A percentile compares a stretch with the other conserved stretches of the same genome.
Conservation (phyloP, 331 rosid species). For the Spiraea crenata region DNA sequence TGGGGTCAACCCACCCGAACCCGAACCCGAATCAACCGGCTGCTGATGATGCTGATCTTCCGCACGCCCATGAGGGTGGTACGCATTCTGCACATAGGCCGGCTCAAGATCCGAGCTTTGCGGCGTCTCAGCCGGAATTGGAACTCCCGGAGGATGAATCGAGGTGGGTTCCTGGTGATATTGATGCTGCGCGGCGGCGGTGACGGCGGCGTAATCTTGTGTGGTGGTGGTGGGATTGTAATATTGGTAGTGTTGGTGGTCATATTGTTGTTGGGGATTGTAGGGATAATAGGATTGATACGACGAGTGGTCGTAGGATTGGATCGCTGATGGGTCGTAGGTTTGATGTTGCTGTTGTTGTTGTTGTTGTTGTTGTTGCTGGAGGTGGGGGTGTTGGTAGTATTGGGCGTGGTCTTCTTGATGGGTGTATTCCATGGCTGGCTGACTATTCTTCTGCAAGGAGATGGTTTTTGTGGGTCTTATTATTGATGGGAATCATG, state of each 20-base stretch:
- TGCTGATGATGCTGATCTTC: constrained; percentile 20
- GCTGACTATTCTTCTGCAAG: neutral
- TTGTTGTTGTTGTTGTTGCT: constrained; percentile 23
- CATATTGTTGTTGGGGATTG: constrained; percentile 23
- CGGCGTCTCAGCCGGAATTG: constrained; percentile 29
- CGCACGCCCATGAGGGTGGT: constrained; percentile 25
- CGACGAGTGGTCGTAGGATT: constrained; percentile 48
- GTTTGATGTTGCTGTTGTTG: constrained; percentile 21
- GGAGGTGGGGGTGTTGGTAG: constrained; percentile 34
- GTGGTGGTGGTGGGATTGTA: constrained; percentile 17
- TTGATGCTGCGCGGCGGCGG: constrained; percentile 28
- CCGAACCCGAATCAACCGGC: constrained; percentile 9
- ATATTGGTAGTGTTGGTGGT: constrained; percentile 41
- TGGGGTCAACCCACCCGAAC: constrained; percentile 24
- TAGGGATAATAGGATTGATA: constrained; percentile 48
- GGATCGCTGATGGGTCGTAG: constrained; percentile 45
- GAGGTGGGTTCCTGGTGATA: constrained; percentile 45
- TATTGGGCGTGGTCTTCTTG: constrained; percentile 31
- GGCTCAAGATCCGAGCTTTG: constrained; percentile 11
- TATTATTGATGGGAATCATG: too few species aligned
- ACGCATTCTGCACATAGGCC: constrained; percentile 28
- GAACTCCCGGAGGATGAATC: constrained; percentile 80
- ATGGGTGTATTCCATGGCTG: constrained; percentile 25
- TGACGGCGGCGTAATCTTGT: constrained; percentile 28
- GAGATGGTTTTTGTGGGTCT: neutral